phyloP scores from a whole-genome alignment of 179 eudicot species.

The Silene coronaria region DNA sequence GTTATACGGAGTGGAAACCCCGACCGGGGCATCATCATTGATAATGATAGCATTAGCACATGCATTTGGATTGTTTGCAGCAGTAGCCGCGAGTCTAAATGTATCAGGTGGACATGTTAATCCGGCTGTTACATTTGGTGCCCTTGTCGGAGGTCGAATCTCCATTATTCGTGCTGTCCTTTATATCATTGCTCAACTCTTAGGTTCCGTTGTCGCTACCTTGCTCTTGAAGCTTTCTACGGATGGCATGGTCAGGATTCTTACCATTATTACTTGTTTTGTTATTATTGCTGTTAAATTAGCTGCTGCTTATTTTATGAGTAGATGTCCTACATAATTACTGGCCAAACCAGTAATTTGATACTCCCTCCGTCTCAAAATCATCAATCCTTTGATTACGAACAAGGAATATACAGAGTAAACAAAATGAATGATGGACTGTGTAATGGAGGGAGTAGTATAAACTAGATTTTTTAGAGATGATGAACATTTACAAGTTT shows the following conservation, averaged over 20 bases:
- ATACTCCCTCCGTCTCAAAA: too few relatives aligned
- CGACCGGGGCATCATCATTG: constrained; percentile 48
- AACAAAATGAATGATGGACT: too few relatives aligned
- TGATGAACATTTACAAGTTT: too few relatives aligned
- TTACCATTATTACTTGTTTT: background rate
- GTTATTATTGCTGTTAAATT: background rate
- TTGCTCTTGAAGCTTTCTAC: constrained; percentile 57
- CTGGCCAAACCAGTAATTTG: too few relatives aligned
- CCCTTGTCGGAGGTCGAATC: constrained; percentile 78
- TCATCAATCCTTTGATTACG: too few relatives aligned
- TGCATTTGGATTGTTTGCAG: constrained; percentile 67
- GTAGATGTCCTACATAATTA: too few relatives aligned
- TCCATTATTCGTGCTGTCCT: constrained; percentile 64
- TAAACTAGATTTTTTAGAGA: too few relatives aligned
- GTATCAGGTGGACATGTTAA: constrained; percentile 87
- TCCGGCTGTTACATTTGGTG: constrained; percentile 87
- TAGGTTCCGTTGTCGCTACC: constrained; percentile 70
- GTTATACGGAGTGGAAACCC: constrained; percentile 44
- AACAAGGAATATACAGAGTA: too few relatives aligned
- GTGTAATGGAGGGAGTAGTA: too few relatives aligned
- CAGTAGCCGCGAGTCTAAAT: constrained; percentile 70
- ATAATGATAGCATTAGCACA: constrained; percentile 63
- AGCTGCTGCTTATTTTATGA: too few relatives aligned
- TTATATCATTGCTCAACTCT: constrained; percentile 79
- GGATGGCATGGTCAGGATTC: constrained; percentile 53